Evolutionary conservation across 2,329 filamentous ascomycete species (phyloP).

Genomic region (Colletotrichum melonis): DNA sequence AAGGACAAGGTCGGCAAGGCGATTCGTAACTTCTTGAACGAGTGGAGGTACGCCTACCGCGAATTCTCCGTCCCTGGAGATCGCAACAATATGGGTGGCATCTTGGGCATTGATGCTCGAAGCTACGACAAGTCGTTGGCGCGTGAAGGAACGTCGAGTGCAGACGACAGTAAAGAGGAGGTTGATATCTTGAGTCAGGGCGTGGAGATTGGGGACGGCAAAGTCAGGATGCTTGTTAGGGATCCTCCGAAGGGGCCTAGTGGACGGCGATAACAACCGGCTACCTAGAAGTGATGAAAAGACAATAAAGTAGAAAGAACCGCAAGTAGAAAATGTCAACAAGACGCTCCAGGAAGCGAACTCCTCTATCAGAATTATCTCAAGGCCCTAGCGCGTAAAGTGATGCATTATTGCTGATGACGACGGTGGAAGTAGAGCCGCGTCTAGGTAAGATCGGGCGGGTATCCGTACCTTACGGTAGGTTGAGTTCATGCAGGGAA

Average conservation of each 20-base stretch:
- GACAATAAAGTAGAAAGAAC: constrained; percentile 30
- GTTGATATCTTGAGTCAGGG: constrained; percentile 72
- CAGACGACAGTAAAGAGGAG: constrained; percentile 55
- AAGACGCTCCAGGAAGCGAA: constrained; percentile 10
- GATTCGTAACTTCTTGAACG: constrained; percentile 88
- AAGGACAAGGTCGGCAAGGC: constrained; percentile 99
- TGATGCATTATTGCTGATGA: background rate
- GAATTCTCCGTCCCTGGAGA: constrained; percentile 98
- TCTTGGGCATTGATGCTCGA: constrained; percentile 74
- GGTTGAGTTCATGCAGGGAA: constrained; percentile 28
- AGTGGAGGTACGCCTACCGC: constrained; percentile 95
- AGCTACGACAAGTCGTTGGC: constrained; percentile 73
- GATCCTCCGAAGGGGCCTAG: constrained; percentile 69
- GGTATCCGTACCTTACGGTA: background rate
- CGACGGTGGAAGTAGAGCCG: background rate
- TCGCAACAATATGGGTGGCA: constrained; percentile 82
- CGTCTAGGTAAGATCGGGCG: background rate
- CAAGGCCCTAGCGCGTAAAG: background rate
- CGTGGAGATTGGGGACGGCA: constrained; percentile 76
- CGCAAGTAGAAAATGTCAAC: constrained; percentile 13
- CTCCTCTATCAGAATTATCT: background rate
- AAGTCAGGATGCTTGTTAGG: constrained; percentile 72
- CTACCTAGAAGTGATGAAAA: constrained; percentile 34
- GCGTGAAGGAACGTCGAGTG: constrained; percentile 55
- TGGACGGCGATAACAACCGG: constrained; percentile 53